Base-by-base conservation (phyloP, 2,329 filamentous ascomycete species). In the Mycocentrospora acerina region DNA sequence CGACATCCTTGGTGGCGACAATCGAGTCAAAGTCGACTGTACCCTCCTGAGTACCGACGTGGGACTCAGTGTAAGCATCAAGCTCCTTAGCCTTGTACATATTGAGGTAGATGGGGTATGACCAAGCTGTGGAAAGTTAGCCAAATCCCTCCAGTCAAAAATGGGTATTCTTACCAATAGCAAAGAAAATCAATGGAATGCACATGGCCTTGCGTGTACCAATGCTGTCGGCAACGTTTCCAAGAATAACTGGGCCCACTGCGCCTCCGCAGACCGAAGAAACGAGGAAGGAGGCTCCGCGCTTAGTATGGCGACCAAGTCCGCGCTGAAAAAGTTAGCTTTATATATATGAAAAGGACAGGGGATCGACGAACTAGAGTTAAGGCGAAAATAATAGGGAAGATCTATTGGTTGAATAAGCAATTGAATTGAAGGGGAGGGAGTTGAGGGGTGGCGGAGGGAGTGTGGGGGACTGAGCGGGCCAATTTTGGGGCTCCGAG, bases 281-380 rank as follows among this genome's bases (percentile, higher is more conserved):
- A 15, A 68, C 65, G 30, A 68, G 45, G 55, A 61, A 66, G 1
- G 62, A 66, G 14, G 63, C 63, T 22, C 65, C 66, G 28, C 65
- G 64, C 57, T 68, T 69, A 42, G 65, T 69, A 49, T 68, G 64
- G 14, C 64, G 56, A 35, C 66, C 66, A 5, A 69, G 58, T 14
- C 66, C 66, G 29, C 66, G 62, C 10, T 68, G 57, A 1, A 59
- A 4, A n/a, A n/a, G n/a, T n/a, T n/a, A n/a, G n/a, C n/a, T 8
- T 29, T 12, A 17, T 12, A 17, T 14, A 16, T 29, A 29, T 14
- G 18, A 15, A 6, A 12, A 1, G 1, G 11, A 16, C 15, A 1
- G 9, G 9, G 7, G n/a, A n/a, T n/a, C n/a, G 16, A 12, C 15
- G 7, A 17, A 17, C 16, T 3, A 17, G 15, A 4, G 11, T 44